Conservation (phyloP, 108 stramenopile species). For the Cyclotella kingstonii region DNA sequence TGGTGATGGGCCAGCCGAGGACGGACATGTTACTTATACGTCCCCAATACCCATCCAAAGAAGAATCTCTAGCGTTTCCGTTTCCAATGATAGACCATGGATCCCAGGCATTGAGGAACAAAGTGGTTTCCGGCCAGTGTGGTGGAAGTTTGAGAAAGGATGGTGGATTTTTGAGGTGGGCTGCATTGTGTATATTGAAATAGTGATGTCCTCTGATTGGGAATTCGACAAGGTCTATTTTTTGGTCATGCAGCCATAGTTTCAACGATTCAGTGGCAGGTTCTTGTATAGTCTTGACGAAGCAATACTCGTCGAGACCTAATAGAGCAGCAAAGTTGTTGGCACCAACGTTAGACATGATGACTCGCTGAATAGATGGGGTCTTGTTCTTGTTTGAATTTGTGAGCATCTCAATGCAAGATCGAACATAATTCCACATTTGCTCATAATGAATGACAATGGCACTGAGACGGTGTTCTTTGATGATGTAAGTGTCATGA, state of each 20-base stretch:
- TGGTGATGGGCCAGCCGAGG: constrained; percentile 10
- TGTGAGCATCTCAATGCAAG: no score
- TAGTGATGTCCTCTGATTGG: constrained; percentile 2
- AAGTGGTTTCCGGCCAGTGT: not conserved
- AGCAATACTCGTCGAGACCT: no score
- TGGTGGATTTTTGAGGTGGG: not conserved
- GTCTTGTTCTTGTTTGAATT: no score
- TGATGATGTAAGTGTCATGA: not conserved
- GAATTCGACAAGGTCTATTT: no score
- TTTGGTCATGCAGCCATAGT: no score
- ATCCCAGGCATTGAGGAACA: constrained; percentile 18
- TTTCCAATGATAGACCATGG: constrained; percentile 4
- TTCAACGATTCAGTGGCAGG: no score
- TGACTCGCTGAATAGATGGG: no score
- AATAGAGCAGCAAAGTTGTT: no score
- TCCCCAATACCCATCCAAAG: constrained; percentile 6
- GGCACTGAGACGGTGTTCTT: not conserved
- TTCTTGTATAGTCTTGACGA: no score
- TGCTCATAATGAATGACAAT: constrained; percentile 7
- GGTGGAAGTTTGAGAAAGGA: not conserved
- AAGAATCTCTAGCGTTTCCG: constrained; percentile 3
- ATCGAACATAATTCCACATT: not conserved
- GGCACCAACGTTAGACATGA: no score
- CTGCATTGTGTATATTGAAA: not conserved
- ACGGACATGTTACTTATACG: not conserved